Base-by-base conservation (phyloP, 345 rosid genomes). In the Cochlearia excelsa region DNA sequence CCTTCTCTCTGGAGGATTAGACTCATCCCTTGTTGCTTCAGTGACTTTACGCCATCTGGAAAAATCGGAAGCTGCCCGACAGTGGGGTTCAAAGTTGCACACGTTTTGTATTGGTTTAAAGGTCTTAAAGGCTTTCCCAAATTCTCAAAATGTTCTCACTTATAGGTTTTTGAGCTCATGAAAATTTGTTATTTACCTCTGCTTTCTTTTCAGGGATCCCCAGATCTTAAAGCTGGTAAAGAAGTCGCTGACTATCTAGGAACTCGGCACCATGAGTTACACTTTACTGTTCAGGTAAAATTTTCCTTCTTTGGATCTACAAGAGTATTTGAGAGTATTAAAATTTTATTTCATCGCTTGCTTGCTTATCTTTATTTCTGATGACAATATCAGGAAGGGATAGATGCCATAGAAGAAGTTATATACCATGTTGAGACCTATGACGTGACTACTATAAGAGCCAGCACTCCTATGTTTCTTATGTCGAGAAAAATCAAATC, bases 401-500 rank as follows among this genome's bases (percentile, higher is more conserved):
- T 87, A 59, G 91, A 84, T 71, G 95, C 91, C 11, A 77, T 87
- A 52, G 89, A 87, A 78, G 95, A 87, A 72, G 95, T 87, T 44
- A 87, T 87, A 65, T 84, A 87, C 72, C 95, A 87, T 65, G 57
- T 82, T 51, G 95, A 87, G 79, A 87, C 95, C 30, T 87, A 79
- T 68, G 95, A 87, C 61, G 89, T 87, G 75, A 87, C 95, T 30
- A 87, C 89, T 7, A 52, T 87, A 69, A 84, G 95, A 75, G 95
- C 95, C 44, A 87, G 95, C 77, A 84, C 91, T 30, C 95, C 91
- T 1, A 84, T 87, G 95, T 87, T 87, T 81, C 88, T 87, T 9
- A 87, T 87, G 95, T 87, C 95, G 5, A 77, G 91, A 60, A 87
- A 87, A 78, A 82, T 87, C 69, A 87, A 82, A 74, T 87, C 95